Evolutionary conservation across 306 rosid species (phyloP), one percentile per base, ranked within the genome.

Genomic region (Cucumis melo): DNA sequence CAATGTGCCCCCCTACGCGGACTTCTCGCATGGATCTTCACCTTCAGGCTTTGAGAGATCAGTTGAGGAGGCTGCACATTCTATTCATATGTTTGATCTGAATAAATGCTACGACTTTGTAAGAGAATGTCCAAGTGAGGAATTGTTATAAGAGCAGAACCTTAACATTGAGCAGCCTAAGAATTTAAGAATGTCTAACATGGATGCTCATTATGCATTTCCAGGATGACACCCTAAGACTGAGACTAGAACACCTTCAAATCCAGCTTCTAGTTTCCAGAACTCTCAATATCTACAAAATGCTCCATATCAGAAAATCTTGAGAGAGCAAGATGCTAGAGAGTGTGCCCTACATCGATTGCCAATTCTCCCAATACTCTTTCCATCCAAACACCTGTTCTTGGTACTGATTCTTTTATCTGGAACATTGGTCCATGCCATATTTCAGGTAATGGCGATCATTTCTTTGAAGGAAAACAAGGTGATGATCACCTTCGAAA

Each of bases 381-480:
- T 80, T 38, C 80, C 61, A 44, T 76, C 27, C 82, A 77, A 77
- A 83, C 82, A 76, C 80, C 81, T 17, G 51, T 82, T 78, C 58
- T 75, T 39, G 78, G 80, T 60, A 41, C 87, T 58, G 81, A 77
- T 80, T 78, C 80, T 79, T 81, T 86, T 39, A 77, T 80, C 63
- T 78, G 85, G 48, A 80, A 64, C 60, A 74, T 36, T 10, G 84
- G 84, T 54, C 55, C 80, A 42, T 42, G 58, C 24, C 77, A 79
- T 77, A 81, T 80, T 81, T 70, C 79, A 75, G 87, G 71, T 62
- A 53, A 67, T 57, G 83, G 82, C 76, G 78, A 77, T 74, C 68
- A 53, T 80, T 61, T 57, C 10, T 58, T 80, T 59, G 84, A 78
- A 76, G 78, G 81, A 73, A 82, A 79, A 75, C 19, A 56, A 76